Base-by-base conservation (phyloP, 768 basidiomycete genomes). In the Multifurca ochricompacta region DNA sequence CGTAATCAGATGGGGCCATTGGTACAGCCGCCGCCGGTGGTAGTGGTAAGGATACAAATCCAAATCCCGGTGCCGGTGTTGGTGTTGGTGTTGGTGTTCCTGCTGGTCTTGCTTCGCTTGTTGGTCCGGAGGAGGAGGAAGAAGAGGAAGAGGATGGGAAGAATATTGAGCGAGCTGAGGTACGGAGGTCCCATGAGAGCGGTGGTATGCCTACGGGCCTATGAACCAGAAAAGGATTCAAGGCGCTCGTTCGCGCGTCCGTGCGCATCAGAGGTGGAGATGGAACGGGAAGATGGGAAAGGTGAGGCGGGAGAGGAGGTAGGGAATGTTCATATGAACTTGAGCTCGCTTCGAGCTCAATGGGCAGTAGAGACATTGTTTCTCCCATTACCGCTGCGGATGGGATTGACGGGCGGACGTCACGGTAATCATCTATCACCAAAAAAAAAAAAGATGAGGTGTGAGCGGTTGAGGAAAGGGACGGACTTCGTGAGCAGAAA, bases 171-270 rank as follows among this genome's bases (percentile, higher is more conserved):
- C 54, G 42, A 3, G 56, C 47, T 16, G 58, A 54, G 14, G 55
- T 51, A 6, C 70, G 69, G 34, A 83, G 65, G 64, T 80, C 74
- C 74, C 79, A 83, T 42, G 68, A 66, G 11, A 83, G 60, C 0
- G 74, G 71, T 3, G 73, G 69, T 6, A 73, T 73, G 4, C 70
- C 73, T 51, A 67, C 70, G 18, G 67, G 63, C 13, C 66, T 63
- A 59, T 80, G 80, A 49, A 69, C 66, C 31, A 84, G 74, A 59
- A 78, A 74, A 0, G 81, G 81, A 60, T 84, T 82, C 28, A 85
- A 68, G 49, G 79, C 74, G 36, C 75, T 71, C 54, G 76, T 73
- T 64, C 71, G 74, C 6, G 64, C 23, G 10, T 78, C 76, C 46
- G 77, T 76, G 6, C 44, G 60, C 8, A 44, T 3, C 0, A 53